Base-by-base conservation (phyloP, 2,329 filamentous ascomycete species). In the Nemania bipapillata region DNA sequence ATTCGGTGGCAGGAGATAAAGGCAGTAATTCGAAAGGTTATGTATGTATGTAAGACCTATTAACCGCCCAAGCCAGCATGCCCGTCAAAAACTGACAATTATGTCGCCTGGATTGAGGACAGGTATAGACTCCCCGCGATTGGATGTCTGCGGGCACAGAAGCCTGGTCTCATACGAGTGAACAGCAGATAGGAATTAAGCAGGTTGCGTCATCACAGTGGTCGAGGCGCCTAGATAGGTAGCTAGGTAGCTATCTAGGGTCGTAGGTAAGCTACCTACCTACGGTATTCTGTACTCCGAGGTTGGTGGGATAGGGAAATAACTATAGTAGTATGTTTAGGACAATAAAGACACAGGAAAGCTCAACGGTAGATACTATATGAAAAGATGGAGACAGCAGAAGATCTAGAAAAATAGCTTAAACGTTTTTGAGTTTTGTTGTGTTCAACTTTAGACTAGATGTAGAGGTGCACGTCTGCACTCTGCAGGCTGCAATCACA, bases 171-270 rank as follows among this genome's bases (percentile, higher is more conserved):
- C 53, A 37, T 37, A 40, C 9, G 32, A 40, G 20, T 37, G 20
- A 28, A 32, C 28, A 57, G 63, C 24, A 49, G 24, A 40, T n/a
- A 30, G n/a, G n/a, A 49, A 40, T 57, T 52, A 40, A 20, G 20
- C 55, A 65, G 45, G 66, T 71, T 71, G 69, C 69, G 69, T 71
- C 69, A 71, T 71, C 69, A 69, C 63, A 54, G 47, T 24, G 32
- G 42, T 35, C 49, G 49, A 55, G 58, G 28, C 55, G 35, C 35
- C 47, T 22, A 42, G 12, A n/a, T n/a, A n/a, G n/a, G n/a, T n/a
- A n/a, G 30, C 28, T 24, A 53, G 35, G 40, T 37, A 37, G 28
- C 62, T 24, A 24, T 30, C 30, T 52, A 12, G 42, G 30, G 53
- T 52, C 17, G 20, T 15, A 45, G 42, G 53, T 42, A 35, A 47